Percentiles rank a stretch among this genome's conserved stretches.
phyloP scores from a whole-genome alignment of 2,329 filamentous ascomycete species.

The Calonectria ilicicola region DNA sequence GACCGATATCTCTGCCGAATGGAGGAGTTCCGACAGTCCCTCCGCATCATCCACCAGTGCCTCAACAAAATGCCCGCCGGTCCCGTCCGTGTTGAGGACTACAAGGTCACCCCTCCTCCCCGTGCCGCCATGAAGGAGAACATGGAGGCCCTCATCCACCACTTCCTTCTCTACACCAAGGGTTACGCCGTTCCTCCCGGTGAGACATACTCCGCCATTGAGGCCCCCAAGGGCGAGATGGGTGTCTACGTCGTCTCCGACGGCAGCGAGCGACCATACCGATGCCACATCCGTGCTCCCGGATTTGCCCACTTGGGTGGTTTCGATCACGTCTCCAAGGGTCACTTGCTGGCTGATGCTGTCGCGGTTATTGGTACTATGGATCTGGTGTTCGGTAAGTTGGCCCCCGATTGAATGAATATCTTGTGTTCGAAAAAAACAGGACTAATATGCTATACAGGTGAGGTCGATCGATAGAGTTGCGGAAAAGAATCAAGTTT shows the following conservation, averaged over 20 bases:
- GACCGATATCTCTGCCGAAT: constrained; percentile 99
- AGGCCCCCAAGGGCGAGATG: constrained; percentile 99
- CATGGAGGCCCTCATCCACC: constrained; percentile 99
- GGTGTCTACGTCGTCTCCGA: constrained; percentile 96
- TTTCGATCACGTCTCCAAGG: constrained; percentile 93
- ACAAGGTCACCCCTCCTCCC: constrained; percentile 97
- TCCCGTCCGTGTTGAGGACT: constrained; percentile 95
- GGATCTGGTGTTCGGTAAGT: constrained; percentile 89
- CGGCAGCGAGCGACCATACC: constrained; percentile 94
- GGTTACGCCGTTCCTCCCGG: constrained; percentile 96
- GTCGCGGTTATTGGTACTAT: constrained; percentile 95
- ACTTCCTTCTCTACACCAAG: constrained; percentile 99
- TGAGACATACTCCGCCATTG: constrained; percentile 97
- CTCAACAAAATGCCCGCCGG: constrained; percentile 98
- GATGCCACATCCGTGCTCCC: constrained; percentile 96
- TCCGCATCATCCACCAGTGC: constrained; percentile 98
- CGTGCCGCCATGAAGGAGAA: constrained; percentile 99
- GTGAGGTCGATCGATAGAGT: constrained; percentile 70
- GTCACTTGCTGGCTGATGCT: constrained; percentile 94
- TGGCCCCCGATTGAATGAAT: neutral
- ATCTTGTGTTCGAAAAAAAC: neutral
- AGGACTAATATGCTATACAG: constrained; percentile 55
- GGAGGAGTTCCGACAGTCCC: constrained; percentile 98
- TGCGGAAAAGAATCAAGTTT: constrained; percentile 45
- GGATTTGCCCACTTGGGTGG: constrained; percentile 95